Base-by-base conservation (phyloP, 805 yeast genomes). In the Saccharomycopsis amapae region DNA sequence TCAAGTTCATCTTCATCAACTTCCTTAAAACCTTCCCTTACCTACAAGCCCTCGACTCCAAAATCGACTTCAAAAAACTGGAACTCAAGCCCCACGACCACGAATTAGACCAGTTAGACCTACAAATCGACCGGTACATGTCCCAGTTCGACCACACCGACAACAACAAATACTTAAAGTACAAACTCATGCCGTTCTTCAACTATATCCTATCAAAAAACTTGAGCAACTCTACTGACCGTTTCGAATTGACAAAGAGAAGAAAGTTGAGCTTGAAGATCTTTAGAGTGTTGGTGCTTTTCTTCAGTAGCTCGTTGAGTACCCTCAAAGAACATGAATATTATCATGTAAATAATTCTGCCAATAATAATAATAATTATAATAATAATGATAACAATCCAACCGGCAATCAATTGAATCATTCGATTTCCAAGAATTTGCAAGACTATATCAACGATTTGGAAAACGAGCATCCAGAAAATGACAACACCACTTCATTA, bases 11-110 rank as follows among this genome's bases (percentile, higher is more conserved):
- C 50, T 78, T 89, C 59, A 61, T 68, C 40, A 66, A 76, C 37
- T 81, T 80, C 49, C 62, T 89, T 2, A 67, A 71, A 43, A 75
- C 81, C 1, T 82, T 90, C 55, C 97, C 98, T 0, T 81, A 88
- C 57, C 66, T 93, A 5, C 15, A 20, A 12, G 32, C 39, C 20
- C 17, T 48, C 9, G 53, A 50, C 24, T 20, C n/a, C 5, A 42
- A 36, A 42, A 26, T 20, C n/a, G 24, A 24, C 20, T 32, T 40
- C 23, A 33, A 17, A 12, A 19, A 12, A 5, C 20, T 17, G n/a
- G 18, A 17, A 24, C 39, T 12, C 25, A 34, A 18, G 38, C 26
- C 20, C 20, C 22, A 17, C 32, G 33, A 31, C 23, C 32, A 45
- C n/a, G 4, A 24, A 7, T 15, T n/a, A n/a, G 15, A 7, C 12